Conservation (phyloP, 2,329 filamentous ascomycete species). For the Paramyrothecium sp. region DNA sequence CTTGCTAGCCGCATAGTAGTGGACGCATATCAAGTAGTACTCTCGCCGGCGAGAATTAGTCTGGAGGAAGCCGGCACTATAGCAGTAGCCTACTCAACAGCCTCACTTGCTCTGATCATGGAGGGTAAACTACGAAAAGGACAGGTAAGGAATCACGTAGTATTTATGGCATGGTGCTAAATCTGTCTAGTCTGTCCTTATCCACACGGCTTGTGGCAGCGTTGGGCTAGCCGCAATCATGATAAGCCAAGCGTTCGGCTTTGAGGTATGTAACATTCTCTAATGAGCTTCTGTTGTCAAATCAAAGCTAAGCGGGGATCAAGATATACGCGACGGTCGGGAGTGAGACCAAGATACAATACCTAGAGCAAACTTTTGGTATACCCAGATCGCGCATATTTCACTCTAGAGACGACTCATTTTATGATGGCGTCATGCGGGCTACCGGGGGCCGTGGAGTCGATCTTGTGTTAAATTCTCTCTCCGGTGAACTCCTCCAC, state of each 20-base stretch:
- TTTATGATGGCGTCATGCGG: constrained; percentile 19
- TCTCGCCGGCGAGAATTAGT: not conserved
- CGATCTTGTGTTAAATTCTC: constrained; percentile 32
- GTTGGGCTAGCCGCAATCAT: constrained; percentile 20
- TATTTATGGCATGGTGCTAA: not conserved
- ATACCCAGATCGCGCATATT: constrained; percentile 28
- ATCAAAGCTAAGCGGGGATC: not conserved
- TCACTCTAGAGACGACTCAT: constrained; percentile 22
- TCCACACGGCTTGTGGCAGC: constrained; percentile 24
- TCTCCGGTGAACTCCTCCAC: constrained; percentile 33
- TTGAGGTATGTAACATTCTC: not conserved
- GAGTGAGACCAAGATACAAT: constrained; percentile 24
- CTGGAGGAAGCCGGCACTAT: constrained; percentile 2
- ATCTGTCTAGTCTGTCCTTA: constrained; percentile 18
- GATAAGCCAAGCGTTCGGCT: not conserved
- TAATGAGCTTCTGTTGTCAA: not conserved
- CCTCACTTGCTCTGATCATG: constrained; percentile 29
- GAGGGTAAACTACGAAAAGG: constrained; percentile 17
- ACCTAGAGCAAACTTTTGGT: constrained; percentile 21
- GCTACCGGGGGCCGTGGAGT: constrained; percentile 22
- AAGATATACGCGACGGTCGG: constrained; percentile 31
- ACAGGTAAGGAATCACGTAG: constrained; percentile 13
- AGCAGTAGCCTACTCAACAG: constrained; percentile 24
- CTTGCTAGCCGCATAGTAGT: not conserved
- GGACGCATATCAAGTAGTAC: not conserved